phyloP scores from a whole-genome alignment of 805 yeast genomes.

The Cyberlindnera maclurae region DNA sequence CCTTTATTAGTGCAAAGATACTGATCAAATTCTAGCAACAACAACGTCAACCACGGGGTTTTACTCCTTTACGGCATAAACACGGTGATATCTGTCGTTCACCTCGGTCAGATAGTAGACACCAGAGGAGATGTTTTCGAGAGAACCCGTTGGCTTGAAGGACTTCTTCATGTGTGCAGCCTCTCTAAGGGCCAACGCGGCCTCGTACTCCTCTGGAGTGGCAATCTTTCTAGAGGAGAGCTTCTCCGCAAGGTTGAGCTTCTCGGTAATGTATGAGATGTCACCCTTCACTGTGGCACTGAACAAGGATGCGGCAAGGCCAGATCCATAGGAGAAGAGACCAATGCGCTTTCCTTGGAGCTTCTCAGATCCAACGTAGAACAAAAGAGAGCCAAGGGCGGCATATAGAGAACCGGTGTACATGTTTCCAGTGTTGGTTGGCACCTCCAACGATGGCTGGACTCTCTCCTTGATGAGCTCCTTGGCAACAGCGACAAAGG shows the following conservation, averaged over 20 bases:
- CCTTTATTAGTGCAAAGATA: too few relatives aligned
- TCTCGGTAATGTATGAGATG: conserved; percentile 54
- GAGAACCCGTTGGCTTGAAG: conserved; percentile 72
- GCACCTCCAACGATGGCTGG: conserved; percentile 71
- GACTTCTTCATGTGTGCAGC: conserved; percentile 76
- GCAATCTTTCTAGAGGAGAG: conserved; percentile 57
- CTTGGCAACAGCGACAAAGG: conserved; percentile 71
- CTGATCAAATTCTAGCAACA: too few relatives aligned
- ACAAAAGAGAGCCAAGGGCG: conserved; percentile 73
- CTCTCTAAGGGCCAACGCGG: conserved; percentile 80
- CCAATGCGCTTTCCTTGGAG: conserved; percentile 84
- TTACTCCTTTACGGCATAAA: conserved; percentile 62
- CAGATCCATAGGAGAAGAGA: conserved; percentile 95
- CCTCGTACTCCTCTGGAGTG: conserved; percentile 77
- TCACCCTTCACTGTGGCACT: conserved; percentile 80
- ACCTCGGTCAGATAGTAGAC: conserved; percentile 77
- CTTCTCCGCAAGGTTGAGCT: conserved; percentile 60
- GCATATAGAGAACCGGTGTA: conserved; percentile 93
- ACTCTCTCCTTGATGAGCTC: conserved; percentile 61
- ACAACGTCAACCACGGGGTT: too few relatives aligned
- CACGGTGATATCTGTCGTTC: conserved; percentile 86
- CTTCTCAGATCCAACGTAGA: conserved; percentile 63
- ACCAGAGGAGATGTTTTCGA: conserved; percentile 65
- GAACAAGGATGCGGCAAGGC: conserved; percentile 87
- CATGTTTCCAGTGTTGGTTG: conserved; percentile 97